Evolutionary conservation across 2,329 filamentous ascomycete species (phyloP).

Genomic region (Cytospora piceae): DNA sequence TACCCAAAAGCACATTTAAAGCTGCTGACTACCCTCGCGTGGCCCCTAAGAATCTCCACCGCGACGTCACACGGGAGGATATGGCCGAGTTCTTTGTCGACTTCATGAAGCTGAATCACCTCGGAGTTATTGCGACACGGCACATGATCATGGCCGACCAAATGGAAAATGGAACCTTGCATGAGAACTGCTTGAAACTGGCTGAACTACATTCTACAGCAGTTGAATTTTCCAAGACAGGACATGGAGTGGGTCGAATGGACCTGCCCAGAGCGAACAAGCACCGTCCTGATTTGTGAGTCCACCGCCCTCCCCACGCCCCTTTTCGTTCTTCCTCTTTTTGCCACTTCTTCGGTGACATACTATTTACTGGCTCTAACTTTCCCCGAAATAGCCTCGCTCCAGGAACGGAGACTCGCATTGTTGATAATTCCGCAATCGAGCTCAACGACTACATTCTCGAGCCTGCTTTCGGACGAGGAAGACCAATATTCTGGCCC

Average conservation of each 20-base stretch:
- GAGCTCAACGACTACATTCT: conserved; percentile 41
- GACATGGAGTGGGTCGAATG: conserved; percentile 57
- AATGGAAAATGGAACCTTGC: conserved; percentile 51
- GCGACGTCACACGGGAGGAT: conserved; percentile 63
- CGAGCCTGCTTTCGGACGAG: conserved; percentile 39
- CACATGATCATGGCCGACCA: conserved; percentile 70
- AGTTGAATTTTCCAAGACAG: conserved; percentile 78
- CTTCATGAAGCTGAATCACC: conserved; percentile 70
- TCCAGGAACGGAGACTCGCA: conserved; percentile 47
- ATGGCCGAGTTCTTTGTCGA: conserved; percentile 82
- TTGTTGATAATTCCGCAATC: conserved; percentile 51
- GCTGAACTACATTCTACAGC: conserved; percentile 70
- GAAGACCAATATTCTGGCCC: conserved; percentile 51
- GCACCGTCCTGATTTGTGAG: conserved; percentile 61
- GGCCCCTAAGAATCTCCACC: conserved; percentile 59
- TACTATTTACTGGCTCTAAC: conserved; percentile 15
- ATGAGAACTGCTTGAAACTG: conserved; percentile 56
- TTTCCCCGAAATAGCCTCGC: conserved; percentile 44
- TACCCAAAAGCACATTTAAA: conserved; percentile 45
- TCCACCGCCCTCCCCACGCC: conserved; percentile 23
- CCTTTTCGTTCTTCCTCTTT: neutral
- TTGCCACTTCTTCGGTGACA: no score
- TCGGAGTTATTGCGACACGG: conserved; percentile 66
- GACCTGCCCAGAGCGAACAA: conserved; percentile 46
- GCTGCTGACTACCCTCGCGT: conserved; percentile 74